These are phyloP conservation scores for Aspergillus costaricaensis DNA, from an alignment of 2,329 filamentous ascomycete genomes.

Conservation along the genomic window DNA sequence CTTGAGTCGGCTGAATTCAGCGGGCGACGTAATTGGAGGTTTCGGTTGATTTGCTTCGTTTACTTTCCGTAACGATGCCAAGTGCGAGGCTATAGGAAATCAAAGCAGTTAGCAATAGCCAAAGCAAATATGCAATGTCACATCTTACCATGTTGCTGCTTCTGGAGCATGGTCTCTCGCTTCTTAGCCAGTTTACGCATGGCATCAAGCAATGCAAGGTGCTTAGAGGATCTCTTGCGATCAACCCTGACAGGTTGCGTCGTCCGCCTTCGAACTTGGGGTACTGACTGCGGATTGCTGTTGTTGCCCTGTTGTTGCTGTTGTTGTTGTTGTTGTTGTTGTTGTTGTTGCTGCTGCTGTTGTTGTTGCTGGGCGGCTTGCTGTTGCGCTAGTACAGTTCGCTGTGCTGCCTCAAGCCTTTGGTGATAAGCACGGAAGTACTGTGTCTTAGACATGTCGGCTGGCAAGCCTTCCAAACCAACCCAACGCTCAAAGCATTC, in stretches of 20 bases:
- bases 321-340: slow-evolving; percentile 56
- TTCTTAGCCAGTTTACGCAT: slow-evolving; percentile 97
- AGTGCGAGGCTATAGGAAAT: slow-evolving; percentile 55
- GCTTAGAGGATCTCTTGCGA: slow-evolving; percentile 79
- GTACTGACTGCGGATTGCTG: slow-evolving; percentile 55
- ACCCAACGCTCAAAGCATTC: slow-evolving; percentile 99
- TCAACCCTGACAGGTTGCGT: slow-evolving; percentile 80
- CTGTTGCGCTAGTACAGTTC: slow-evolving; percentile 60
- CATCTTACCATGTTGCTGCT: slow-evolving; percentile 72
- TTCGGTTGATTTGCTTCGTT: slow-evolving; percentile 67
- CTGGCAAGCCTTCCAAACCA: slow-evolving; percentile 81
- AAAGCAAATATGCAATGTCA: not conserved
- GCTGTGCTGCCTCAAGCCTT: slow-evolving; percentile 63
- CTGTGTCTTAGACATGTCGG: slow-evolving; percentile 91
- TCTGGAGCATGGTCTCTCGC: slow-evolving; percentile 79
- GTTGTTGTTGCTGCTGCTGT: slow-evolving; percentile 54
- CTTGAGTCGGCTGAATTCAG: slow-evolving; percentile 87
- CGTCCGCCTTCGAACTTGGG: slow-evolving; percentile 67
- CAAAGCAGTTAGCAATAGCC: slow-evolving; percentile 7
- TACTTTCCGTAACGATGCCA: slow-evolving; percentile 79
- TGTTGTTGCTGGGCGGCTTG: slow-evolving; percentile 45
- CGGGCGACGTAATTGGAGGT: slow-evolving; percentile 69
- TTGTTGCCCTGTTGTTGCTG: slow-evolving; percentile 48
- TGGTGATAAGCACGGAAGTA: slow-evolving; percentile 81
- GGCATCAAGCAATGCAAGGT: slow-evolving; percentile 84